Evolutionary conservation across 208 protist species (phyloP), one percentile per base, ranked within the genome.

Genomic region (Leishmania tarentolae): DNA sequence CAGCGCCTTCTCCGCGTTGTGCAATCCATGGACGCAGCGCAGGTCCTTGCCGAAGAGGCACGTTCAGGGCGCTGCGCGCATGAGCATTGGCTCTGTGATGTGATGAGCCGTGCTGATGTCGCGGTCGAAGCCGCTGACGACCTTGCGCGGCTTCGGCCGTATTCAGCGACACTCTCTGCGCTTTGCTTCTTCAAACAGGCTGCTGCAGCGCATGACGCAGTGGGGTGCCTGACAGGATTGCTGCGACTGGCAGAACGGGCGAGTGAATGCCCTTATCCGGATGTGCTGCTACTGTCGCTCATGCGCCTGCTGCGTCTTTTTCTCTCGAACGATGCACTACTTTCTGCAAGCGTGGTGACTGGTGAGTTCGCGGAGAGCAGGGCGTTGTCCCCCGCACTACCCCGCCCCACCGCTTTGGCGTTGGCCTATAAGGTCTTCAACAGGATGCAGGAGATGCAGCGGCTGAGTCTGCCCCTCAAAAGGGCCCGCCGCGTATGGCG

Each of bases 1-100:
- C 89, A 95, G 83, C 87, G 93, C 42, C 76, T 97, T 46, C 53
- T 96, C 35, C 78, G 75, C 66, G 92, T 90, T 24, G 79, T 97
- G 63, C 79, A 83, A n/a, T 76, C 79, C 66, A 56, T 57, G 9
- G 59, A 76, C 19, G 90, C 63, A 9, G 35, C 50, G 35, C 57
- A 77, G 50, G 69, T 84, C 11, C 69, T 83, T 19, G 35, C 47
- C 13, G 71, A 19, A 11, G 76, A 82, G 61, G 81, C 65, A 50
- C 35, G 73, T 31, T 80, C 80, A 56, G 86, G 85, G n/a, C 83
- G 82, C 37, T 87, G 86, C 84, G 83, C 91, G 28, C 87, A 95
- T 40, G 86, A 92, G 78, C 88, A 92, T 70, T 93, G 89, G 92
- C 21, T 89, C 24, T 73, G 79, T 37, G 9, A 53, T 1, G 65